These are phyloP conservation scores for Clavispora fructus DNA, from an alignment of 805 yeast genomes.

Conservation along the genomic window DNA sequence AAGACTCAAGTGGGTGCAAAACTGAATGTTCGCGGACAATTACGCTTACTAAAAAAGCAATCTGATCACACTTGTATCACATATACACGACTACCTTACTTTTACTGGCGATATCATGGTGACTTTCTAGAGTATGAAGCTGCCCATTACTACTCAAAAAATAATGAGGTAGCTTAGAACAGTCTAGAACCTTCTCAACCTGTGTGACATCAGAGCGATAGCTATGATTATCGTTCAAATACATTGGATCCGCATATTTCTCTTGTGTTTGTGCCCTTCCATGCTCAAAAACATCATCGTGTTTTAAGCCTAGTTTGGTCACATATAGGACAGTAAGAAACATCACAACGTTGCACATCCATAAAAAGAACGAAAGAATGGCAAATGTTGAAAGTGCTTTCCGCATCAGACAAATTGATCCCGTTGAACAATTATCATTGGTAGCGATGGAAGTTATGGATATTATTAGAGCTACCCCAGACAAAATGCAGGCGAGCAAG, in stretches of 20 bases:
- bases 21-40: neutral
- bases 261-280: neutral
- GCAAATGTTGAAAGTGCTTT: conserved; percentile 33
- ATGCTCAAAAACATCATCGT: conserved; percentile 13
- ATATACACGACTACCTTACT: conserved; percentile 28
- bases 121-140: conserved; percentile 22
- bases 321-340: conserved; percentile 37
- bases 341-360: conserved; percentile 34
- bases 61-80: neutral
- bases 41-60: neutral
- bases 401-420: conserved; percentile 24
- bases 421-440: conserved; percentile 14
- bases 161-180: conserved; percentile 21
- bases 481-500: conserved; percentile 26
- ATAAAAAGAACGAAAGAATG: conserved; percentile 33
- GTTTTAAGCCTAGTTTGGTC: conserved; percentile 27
- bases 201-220: neutral
- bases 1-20: neutral
- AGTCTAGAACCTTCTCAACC: conserved; percentile 1
- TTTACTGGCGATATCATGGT: conserved; percentile 17
- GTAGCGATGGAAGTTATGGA: conserved; percentile 25
- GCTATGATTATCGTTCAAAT: neutral
- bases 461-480: conserved; percentile 30
- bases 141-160: conserved; percentile 26
- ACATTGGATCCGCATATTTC: neutral